phyloP scores from a whole-genome alignment of 2,329 filamentous ascomycete species.

The Gyromitra esculenta region DNA sequence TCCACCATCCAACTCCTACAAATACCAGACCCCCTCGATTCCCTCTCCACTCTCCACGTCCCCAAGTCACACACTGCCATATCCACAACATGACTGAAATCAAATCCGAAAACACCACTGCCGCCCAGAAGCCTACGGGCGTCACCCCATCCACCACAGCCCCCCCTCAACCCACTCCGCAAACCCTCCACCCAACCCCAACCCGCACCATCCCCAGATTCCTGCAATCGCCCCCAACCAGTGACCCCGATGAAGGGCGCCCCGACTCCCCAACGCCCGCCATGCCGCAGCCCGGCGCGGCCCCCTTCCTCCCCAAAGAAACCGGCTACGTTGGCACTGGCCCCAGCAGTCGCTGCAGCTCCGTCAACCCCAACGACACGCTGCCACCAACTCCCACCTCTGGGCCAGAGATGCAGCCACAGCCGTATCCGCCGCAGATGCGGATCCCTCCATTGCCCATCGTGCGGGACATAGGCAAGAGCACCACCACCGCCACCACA shows the following conservation, averaged over 20 bases:
- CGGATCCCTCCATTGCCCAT: background rate
- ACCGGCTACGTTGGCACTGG: conserved; percentile 14
- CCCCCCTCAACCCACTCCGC: conserved; percentile 41
- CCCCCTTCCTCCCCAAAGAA: conserved; percentile 29
- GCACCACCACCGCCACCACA: background rate
- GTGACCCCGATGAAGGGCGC: background rate
- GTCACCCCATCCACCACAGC: conserved; percentile 16
- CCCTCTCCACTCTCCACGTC: background rate
- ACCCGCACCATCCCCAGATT: conserved; percentile 11
- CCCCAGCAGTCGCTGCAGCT: conserved; percentile 25
- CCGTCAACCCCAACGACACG: conserved; percentile 34
- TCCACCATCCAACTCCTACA: conserved; percentile 6
- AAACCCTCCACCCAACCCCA: background rate
- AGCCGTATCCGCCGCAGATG: conserved; percentile 34
- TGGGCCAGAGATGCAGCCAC: conserved; percentile 11
- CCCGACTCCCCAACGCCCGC: background rate
- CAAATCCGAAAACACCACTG: background rate
- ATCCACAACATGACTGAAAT: conserved; percentile 16
- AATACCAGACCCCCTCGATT: conserved; percentile 10
- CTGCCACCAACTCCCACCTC: conserved; percentile 33
- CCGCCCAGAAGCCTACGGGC: conserved; percentile 11
- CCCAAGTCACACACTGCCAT: background rate
- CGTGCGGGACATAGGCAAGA: background rate
- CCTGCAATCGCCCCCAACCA: conserved; percentile 10
- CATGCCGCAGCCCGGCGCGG: conserved; percentile 23